These are phyloP conservation scores for Juncus effusus DNA, from an alignment of 176 grass and related monocot genomes.

Conservation along the genomic window DNA sequence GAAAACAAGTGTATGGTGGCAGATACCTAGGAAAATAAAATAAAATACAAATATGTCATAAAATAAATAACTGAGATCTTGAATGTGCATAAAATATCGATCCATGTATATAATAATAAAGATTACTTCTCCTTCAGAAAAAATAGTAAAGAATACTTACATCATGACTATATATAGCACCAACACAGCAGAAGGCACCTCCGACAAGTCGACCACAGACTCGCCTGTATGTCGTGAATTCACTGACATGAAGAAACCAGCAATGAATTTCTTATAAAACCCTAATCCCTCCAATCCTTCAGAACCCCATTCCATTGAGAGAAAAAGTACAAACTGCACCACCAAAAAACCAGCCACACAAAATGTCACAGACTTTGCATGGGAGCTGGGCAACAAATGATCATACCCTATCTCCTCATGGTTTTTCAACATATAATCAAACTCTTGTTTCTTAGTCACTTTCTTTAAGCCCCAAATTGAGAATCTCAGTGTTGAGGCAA, in stretches of 20 bases:
- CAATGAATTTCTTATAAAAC: conserved; percentile 52
- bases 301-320: conserved; percentile 63
- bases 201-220: conserved; percentile 44
- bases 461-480: conserved; percentile 29
- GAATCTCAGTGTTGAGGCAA: conserved; percentile 44
- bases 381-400: conserved; percentile 42
- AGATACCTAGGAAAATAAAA: conserved; percentile 46
- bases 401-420: conserved; percentile 34
- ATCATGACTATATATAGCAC: conserved; percentile 75
- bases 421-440: conserved; percentile 24
- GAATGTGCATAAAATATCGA: not conserved
- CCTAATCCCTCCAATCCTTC: conserved; percentile 41
- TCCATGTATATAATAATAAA: not conserved
- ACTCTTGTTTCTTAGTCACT: conserved; percentile 33
- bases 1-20: conserved; percentile 56
- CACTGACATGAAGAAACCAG: conserved; percentile 49
- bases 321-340: conserved; percentile 45
- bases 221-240: conserved; percentile 80
- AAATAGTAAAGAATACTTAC: conserved; percentile 29
- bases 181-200: conserved; percentile 45
- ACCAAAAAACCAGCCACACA: conserved; percentile 36
- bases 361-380: conserved; percentile 29
- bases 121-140: not conserved
- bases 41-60: not conserved
- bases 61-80: not conserved